phyloP scores from a whole-genome alignment of 495 filamentous ascomycete genomes.

The Glonium stellatum region DNA sequence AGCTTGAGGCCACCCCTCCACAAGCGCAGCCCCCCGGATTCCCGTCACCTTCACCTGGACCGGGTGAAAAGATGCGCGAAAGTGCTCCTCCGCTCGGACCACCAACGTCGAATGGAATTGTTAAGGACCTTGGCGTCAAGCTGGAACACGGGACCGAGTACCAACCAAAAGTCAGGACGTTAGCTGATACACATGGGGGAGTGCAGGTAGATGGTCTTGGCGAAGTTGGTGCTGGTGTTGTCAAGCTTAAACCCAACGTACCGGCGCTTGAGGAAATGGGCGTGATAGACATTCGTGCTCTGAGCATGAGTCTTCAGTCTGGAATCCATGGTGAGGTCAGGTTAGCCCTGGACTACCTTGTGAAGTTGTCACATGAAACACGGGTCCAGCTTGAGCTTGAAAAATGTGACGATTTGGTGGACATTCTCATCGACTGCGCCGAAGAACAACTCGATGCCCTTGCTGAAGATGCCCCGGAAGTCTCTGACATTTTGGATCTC shows the following conservation, averaged over 20 bases:
- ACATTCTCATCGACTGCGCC: conserved; percentile 81
- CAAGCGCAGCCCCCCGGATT: conserved; percentile 14
- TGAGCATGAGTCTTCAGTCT: conserved; percentile 86
- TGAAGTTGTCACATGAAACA: conserved; percentile 60
- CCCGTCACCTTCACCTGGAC: conserved; percentile 9
- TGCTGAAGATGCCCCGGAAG: conserved; percentile 69
- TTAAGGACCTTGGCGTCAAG: conserved; percentile 18
- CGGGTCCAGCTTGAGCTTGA: conserved; percentile 57
- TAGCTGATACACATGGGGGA: conserved; percentile 22
- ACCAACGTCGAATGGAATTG: conserved; percentile 27
- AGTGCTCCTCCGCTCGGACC: conserved; percentile 21
- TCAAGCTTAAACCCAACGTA: conserved; percentile 57
- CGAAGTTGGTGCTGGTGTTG: conserved; percentile 19
- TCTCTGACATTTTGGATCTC: conserved; percentile 74
- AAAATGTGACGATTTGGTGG: conserved; percentile 80
- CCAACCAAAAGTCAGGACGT: conserved; percentile 10
- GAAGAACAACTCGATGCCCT: conserved; percentile 78
- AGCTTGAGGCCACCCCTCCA: conserved; percentile 31
- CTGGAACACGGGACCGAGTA: conserved; percentile 27
- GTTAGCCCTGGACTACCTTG: conserved; percentile 77
- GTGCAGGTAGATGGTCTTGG: conserved; percentile 16
- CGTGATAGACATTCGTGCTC: conserved; percentile 80
- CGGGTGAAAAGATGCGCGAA: conserved; percentile 3
- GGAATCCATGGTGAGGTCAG: conserved; percentile 84
- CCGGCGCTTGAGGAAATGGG: conserved; percentile 75